phyloP scores from a whole-genome alignment of 169 alveolate species.

The Plasmodium gaboni region DNA sequence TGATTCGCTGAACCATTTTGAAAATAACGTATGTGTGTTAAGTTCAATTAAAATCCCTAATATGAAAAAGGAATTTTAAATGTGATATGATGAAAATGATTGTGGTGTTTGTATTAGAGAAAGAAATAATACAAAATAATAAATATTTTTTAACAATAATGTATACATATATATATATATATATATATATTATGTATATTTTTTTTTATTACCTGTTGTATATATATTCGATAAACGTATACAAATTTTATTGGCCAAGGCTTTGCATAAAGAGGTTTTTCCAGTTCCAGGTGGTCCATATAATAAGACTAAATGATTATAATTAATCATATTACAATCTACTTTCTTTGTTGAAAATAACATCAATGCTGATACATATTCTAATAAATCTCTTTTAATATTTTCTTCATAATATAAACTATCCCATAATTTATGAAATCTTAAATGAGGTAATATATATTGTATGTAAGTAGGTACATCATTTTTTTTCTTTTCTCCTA shows the following conservation, averaged over 20 bases:
- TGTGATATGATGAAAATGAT: background rate
- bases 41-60: constrained; percentile 80
- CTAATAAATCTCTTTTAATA: constrained; percentile 83
- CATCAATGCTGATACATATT: constrained; percentile 83
- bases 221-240: constrained; percentile 76
- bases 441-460: constrained; percentile 84
- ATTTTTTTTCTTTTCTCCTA: constrained; percentile 35
- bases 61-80: background rate
- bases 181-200: constrained; percentile 7
- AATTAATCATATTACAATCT: constrained; percentile 82
- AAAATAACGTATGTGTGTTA: constrained; percentile 85
- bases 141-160: background rate
- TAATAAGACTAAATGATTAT: constrained; percentile 84
- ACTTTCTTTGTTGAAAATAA: constrained; percentile 81
- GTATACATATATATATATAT: constrained; percentile 14
- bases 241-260: constrained; percentile 81
- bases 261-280: constrained; percentile 82
- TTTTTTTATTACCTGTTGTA: constrained; percentile 28
- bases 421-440: constrained; percentile 88
- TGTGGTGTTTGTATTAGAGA: background rate
- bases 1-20: constrained; percentile 88
- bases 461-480: constrained; percentile 78
- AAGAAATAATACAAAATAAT: background rate
- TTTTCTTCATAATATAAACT: constrained; percentile 81
- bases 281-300: constrained; percentile 90